Evolutionary conservation across 2,329 filamentous ascomycete genomes (phyloP).

Genomic region (Fusarium torreyae): DNA sequence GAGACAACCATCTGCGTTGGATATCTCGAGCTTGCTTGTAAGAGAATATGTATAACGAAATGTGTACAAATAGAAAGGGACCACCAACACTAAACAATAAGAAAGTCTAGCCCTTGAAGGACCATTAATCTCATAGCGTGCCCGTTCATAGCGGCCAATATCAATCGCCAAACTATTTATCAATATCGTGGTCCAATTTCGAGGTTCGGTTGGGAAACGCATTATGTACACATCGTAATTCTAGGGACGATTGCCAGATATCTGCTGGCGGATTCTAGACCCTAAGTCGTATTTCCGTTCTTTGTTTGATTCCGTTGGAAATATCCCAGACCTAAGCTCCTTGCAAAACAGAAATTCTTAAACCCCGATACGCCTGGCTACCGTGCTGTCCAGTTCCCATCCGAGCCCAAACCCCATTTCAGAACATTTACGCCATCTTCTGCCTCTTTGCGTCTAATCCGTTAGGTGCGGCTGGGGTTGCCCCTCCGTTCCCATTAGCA

Average conservation of each 20-base stretch:
- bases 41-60: constrained; percentile 10
- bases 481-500: constrained; percentile 57
- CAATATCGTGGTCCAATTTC: background rate
- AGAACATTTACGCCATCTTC: constrained; percentile 57
- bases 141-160: background rate
- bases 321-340: constrained; percentile 45
- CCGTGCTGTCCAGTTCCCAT: constrained; percentile 17
- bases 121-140: background rate
- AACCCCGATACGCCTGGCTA: constrained; percentile 39
- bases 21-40: background rate
- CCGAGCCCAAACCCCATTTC: constrained; percentile 3
- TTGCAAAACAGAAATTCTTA: constrained; percentile 26
- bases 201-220: background rate
- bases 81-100: background rate
- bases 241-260: constrained; percentile 10
- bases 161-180: background rate
- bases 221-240: constrained; percentile 15
- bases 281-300: constrained; percentile 14
- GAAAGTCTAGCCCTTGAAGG: background rate
- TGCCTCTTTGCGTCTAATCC: constrained; percentile 67
- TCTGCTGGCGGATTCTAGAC: constrained; percentile 14
- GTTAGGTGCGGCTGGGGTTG: constrained; percentile 41
- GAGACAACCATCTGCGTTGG: constrained; percentile 1
- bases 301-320: constrained; percentile 24
- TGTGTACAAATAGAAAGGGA: constrained; percentile 29